Evolutionary conservation across 1,139 yeast species (phyloP), one percentile per base, ranked within the genome.

Genomic region (Sugiyamaella paludigena): DNA sequence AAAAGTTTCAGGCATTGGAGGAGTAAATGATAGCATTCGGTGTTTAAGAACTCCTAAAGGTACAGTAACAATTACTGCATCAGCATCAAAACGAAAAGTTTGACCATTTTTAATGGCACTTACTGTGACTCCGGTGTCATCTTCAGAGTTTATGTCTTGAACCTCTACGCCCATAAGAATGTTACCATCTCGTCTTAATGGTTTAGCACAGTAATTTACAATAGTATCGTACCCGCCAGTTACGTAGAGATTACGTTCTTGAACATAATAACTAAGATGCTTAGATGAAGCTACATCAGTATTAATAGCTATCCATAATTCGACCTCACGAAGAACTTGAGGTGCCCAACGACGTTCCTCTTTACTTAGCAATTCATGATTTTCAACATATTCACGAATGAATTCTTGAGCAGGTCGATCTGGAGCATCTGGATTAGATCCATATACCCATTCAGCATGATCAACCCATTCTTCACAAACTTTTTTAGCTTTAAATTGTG

Each of bases 281-380:
- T 83, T 83, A 11, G 84, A 83, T 62, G 92, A 83, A 60, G 83
- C 72, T 31, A 66, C 61, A 43, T 79, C 79, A 77, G 85, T 78
- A 38, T 81, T 72, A 28, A 83, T 70, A 0, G 95, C 94, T 63
- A 79, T 86, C 94, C 94, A 86, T 31, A 83, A 66, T 61, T 87
- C 95, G 48, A 80, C 65, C 52, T 75, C 75, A 53, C 94, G 68
- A 38, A 78, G 65, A 49, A 76, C 65, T 52, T 79, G 78, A 2
- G 79, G 75, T 26, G 81, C 73, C 58, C 74, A 73, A 40, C 64
- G 62, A 24, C 73, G 70, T 61, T 84, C 94, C 2, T 71, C 76
- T 35, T 67, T 64, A 1, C 81, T 74, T 38, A 85, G 65, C 33
- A 80, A 61, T 31, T 67, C 61, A 13, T 76, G 78, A 47, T 69